Base-by-base conservation (phyloP, 192 early-diverging fungal genomes). In the Gigaspora rosea region DNA sequence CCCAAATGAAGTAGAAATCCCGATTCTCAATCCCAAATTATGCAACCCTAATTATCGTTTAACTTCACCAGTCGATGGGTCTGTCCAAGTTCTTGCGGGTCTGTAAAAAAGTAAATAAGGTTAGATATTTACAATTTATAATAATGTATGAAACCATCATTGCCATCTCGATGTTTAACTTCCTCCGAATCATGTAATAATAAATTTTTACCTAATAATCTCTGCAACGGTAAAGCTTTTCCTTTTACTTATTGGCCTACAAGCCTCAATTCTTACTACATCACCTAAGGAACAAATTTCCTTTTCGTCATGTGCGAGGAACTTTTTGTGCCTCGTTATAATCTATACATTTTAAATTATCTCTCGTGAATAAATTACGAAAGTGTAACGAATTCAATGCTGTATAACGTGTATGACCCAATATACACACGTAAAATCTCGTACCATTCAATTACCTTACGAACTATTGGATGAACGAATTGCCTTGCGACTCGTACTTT, bases 201-300 rank as follows among this genome's bases (percentile, higher is more conserved):
- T 27, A 52, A 56, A n/a, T 33, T 15, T 16, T 61, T 64, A 75
- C 73, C 61, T 75, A 41, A 94, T 83, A 65, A 98, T 92, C 80
- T 95, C 94, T 8, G 92, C 94, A n/a, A 98, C 87, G 13, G 89
- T 87, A 82, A 96, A 98, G 76, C 90, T 86, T 86, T 98, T 98
- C 82, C 84, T 87, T 81, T 92, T 92, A 86, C 94, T 95, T 57
- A 96, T 63, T 64, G 95, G 95, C 74, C 90, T 80, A 86, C 94
- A 96, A 61, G 91, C 89, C 79, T 98, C 94, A 76, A 98, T 98
- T 51, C 92, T 89, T 47, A 98, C 96, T 70, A 93, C 89, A 80
- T 98, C 96, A 52, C 96, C 96, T 22, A 96, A 81, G 50, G 90
- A 90, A 84, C 94, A 95, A 71, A 90, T 75, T 72, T 92, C 88